These are phyloP conservation scores for Durotheca rogersii DNA, from an alignment of 495 filamentous ascomycete species.

Conservation along the genomic window DNA sequence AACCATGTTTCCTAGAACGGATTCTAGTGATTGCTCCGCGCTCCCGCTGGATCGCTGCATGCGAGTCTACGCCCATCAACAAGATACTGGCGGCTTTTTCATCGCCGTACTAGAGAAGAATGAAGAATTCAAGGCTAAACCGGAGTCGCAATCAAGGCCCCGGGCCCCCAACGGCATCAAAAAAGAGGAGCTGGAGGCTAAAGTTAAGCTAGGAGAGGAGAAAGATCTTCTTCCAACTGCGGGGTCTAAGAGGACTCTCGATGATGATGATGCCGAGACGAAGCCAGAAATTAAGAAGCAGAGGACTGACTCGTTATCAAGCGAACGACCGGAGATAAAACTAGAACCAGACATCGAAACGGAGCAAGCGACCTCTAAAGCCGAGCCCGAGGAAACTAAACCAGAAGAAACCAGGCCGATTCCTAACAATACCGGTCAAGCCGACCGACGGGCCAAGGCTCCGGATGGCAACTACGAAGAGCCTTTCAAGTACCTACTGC, in stretches of 20 bases:
- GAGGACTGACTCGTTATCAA: conserved; percentile 25
- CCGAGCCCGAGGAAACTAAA: conserved; percentile 11
- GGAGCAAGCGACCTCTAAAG: conserved; percentile 11
- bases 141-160: conserved; percentile 66
- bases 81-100: conserved; percentile 97
- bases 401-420: conserved; percentile 21
- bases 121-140: conserved; percentile 79
- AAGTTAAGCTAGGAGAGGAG: conserved; percentile 42
- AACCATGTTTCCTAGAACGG: conserved; percentile 75
- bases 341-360: conserved; percentile 12
- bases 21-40: conserved; percentile 51
- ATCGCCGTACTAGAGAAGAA: conserved; percentile 92
- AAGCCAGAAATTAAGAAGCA: conserved; percentile 30
- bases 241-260: conserved; percentile 36
- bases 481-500: conserved; percentile 83
- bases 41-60: conserved; percentile 89
- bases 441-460: conserved; percentile 29
- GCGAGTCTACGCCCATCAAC: conserved; percentile 89
- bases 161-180: conserved; percentile 32
- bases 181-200: conserved; percentile 38
- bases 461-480: conserved; percentile 60
- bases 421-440: conserved; percentile 14
- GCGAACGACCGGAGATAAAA: conserved; percentile 19
- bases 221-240: conserved; percentile 35
- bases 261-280: conserved; percentile 32